Evolutionary conservation across 495 filamentous ascomycete species (phyloP).

Genomic region (Trichoderma orchidacearum): DNA sequence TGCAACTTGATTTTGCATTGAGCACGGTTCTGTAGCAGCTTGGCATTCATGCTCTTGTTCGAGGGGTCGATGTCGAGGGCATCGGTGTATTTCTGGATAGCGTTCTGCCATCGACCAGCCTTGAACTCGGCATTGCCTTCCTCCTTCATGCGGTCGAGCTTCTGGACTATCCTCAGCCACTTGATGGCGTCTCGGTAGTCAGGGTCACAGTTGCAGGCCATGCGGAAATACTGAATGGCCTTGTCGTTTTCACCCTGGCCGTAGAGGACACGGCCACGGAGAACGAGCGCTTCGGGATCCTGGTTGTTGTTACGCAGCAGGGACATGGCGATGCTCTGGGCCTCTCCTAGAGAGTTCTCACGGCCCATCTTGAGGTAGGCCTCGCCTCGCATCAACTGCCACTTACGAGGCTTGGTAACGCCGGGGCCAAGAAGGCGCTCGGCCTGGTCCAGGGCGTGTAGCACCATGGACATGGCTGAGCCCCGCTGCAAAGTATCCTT

Average conservation of each 20-base stretch:
- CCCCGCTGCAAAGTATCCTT: slow-evolving; percentile 60
- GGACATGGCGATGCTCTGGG: slow-evolving; percentile 80
- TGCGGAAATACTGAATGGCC: slow-evolving; percentile 82
- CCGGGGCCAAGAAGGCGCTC: slow-evolving; percentile 60
- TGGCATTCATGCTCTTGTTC: slow-evolving; percentile 89
- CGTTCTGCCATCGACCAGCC: slow-evolving; percentile 59
- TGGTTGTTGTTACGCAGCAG: slow-evolving; percentile 73
- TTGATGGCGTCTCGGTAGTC: slow-evolving; percentile 78
- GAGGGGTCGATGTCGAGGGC: slow-evolving; percentile 77
- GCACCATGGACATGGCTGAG: slow-evolving; percentile 72
- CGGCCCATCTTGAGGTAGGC: slow-evolving; percentile 92
- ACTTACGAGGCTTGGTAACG: slow-evolving; percentile 73
- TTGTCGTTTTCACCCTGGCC: slow-evolving; percentile 88
- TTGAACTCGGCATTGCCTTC: slow-evolving; percentile 89
- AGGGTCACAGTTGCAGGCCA: slow-evolving; percentile 82
- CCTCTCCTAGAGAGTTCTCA: slow-evolving; percentile 76
- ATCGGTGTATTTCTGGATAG: slow-evolving; percentile 69
- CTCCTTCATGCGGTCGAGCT: slow-evolving; percentile 85
- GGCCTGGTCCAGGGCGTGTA: slow-evolving; percentile 84
- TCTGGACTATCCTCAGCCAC: slow-evolving; percentile 73
- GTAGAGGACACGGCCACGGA: slow-evolving; percentile 79
- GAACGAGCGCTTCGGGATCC: slow-evolving; percentile 85
- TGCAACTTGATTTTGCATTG: slow-evolving; percentile 68
- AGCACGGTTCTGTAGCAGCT: slow-evolving; percentile 85
- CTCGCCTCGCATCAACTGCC: slow-evolving; percentile 83